A percentile compares a stretch with the other conserved stretches of the same genome.
Conservation (phyloP, 108 stramenopile species). For the Nitzschia sp. region DNA sequence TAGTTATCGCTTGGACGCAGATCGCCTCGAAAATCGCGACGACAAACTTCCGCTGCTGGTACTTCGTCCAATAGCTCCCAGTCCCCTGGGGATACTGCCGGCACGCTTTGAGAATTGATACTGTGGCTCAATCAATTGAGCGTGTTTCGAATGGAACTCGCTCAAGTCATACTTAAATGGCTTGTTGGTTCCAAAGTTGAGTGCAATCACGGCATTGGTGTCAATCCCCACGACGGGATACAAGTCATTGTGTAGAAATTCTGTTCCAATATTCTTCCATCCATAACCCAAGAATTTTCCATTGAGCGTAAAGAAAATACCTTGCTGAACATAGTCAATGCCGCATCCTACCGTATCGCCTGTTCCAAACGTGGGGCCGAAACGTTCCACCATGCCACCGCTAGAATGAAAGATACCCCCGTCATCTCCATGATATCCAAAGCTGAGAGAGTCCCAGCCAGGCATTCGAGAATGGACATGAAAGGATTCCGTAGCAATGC, state of each 20-base stretch:
- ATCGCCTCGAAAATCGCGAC: not conserved
- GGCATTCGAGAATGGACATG: slow-evolving; percentile 64
- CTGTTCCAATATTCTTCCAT: slow-evolving; percentile 42
- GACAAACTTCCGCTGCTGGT: not conserved
- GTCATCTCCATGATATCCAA: slow-evolving; percentile 87
- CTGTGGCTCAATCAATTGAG: slow-evolving; percentile 11
- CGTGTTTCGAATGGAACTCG: slow-evolving; percentile 24
- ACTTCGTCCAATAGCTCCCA: not conserved
- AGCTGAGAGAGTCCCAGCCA: slow-evolving; percentile 76
- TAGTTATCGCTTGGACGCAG: not conserved
- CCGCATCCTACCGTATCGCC: slow-evolving; percentile 92
- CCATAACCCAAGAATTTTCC: slow-evolving; percentile 85
- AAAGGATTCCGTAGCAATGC: slow-evolving; percentile 60
- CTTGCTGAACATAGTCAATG: slow-evolving; percentile 53
- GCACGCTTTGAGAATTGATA: slow-evolving; percentile 18
- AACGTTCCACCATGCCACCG: slow-evolving; percentile 66
- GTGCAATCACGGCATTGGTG: slow-evolving; percentile 53
- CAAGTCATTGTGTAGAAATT: slow-evolving; percentile 50
- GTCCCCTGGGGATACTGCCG: too few relatives aligned
- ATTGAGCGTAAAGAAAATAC: slow-evolving; percentile 86
- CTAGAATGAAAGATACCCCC: slow-evolving; percentile 75
- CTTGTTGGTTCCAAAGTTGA: slow-evolving; percentile 62
- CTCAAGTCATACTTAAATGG: slow-evolving; percentile 73
- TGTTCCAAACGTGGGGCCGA: slow-evolving; percentile 70
- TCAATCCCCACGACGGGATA: slow-evolving; percentile 86